Percentiles rank a stretch among this genome's conserved stretches.
phyloP scores from a whole-genome alignment of 176 grass and related monocot genomes.

The Rhipidocladum racemiflorum region DNA sequence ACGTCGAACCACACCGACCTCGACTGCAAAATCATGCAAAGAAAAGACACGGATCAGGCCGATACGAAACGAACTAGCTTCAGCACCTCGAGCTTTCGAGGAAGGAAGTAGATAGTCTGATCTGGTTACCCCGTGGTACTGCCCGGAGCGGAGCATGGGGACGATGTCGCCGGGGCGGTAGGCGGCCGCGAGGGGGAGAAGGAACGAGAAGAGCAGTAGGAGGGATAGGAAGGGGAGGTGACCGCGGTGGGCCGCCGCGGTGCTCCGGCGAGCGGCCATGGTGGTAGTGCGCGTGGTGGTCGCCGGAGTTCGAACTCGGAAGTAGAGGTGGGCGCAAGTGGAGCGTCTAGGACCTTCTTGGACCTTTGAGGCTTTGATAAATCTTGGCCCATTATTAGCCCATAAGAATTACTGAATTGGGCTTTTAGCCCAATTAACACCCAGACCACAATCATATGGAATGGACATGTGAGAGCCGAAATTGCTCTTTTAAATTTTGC shows the following conservation, averaged over 20 bases:
- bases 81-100: not conserved
- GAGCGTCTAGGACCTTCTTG: constrained; percentile 17
- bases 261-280: constrained; percentile 53
- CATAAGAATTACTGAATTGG: not conserved
- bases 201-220: constrained; percentile 30
- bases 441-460: not conserved
- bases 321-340: not conserved
- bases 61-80: not conserved
- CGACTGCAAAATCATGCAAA: constrained; percentile 45
- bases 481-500: too few species aligned
- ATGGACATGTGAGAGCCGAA: too few species aligned
- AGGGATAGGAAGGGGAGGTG: not conserved
- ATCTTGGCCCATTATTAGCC: not conserved
- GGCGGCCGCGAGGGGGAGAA: constrained; percentile 35
- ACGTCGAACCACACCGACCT: constrained; percentile 84
- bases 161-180: constrained; percentile 87
- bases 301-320: constrained; percentile 32
- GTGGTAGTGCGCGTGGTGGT: not conserved
- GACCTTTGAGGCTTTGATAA: not conserved
- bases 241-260: not conserved
- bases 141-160: constrained; percentile 79
- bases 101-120: not conserved
- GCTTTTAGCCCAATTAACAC: not conserved
- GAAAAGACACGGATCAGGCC: constrained; percentile 38
- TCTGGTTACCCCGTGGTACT: constrained; percentile 78